Evolutionary conservation across 2,329 filamentous ascomycete species (phyloP), one percentile per base, ranked within the genome.

Genomic region (Neofusicoccum ribis): DNA sequence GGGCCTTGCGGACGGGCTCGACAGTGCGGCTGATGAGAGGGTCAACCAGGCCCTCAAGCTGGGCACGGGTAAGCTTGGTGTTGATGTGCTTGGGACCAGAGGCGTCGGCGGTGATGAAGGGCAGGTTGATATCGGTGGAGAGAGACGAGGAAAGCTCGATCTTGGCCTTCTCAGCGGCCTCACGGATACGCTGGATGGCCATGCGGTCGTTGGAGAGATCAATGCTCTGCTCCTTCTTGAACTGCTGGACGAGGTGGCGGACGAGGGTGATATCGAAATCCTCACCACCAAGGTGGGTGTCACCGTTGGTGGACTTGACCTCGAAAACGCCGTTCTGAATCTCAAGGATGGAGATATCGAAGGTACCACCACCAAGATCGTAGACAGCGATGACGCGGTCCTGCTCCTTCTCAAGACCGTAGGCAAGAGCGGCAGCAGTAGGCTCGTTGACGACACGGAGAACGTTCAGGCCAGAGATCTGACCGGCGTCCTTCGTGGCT

Each of bases 121-220:
- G 94, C 77, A 98, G 88, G 86, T 96, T 97, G 84, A 98, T 97
- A 77, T 97, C 94, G 72, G 94, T 98, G 81, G 96, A 92, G 72
- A 93, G 88, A 66, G 93, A 93, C 39, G 93, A 97, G 12, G 94
- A 98, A 72, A 98, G 86, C 84, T 97, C 94, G 76, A 97, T 97
- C 92, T 98, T 98, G 78, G 94, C 94, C 89, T 97, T 97, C 88
- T 98, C 94, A 72, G 93, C 93, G 72, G 93, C 94, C 85, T 97
- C 94, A 83, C 94, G 93, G 80, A 98, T 97, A 88, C 94, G 90
- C 88, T 97, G 94, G 77, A 98, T 96, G 73, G 94, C 94, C 93
- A 97, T 97, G 80, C 94, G 93, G 85, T 98, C 94, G 76, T 82
- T 84, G 66, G 92, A 91, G 72, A 98, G 88, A 79, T 98, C 94